Evolutionary conservation across 1,139 yeast genomes (phyloP).

Genomic region (Yamadazyma sp.): DNA sequence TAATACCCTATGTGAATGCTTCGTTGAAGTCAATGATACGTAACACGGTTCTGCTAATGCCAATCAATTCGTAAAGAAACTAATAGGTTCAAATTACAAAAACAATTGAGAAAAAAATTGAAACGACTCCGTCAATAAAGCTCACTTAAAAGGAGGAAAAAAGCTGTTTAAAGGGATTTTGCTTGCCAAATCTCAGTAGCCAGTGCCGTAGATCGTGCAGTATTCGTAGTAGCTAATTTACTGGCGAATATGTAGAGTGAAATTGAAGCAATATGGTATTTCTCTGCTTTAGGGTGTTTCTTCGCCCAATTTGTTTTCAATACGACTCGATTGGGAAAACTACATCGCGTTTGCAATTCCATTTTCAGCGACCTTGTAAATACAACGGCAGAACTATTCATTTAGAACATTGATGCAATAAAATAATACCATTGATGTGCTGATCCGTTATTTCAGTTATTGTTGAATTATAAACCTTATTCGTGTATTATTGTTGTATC

Average conservation of each 20-base stretch:
- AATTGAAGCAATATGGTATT: neutral
- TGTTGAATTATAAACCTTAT: neutral
- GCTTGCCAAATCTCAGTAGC: neutral
- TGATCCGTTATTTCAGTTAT: neutral
- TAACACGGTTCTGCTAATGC: too few relatives aligned
- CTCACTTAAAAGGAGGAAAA: neutral
- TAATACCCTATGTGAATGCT: too few relatives aligned
- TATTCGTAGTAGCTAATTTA: neutral
- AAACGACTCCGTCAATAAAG: neutral
- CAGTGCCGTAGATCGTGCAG: neutral
- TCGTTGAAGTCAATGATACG: too few relatives aligned
- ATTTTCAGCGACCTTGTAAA: neutral
- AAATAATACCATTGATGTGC: conserved; percentile 1
- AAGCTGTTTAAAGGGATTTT: neutral
- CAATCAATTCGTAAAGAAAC: neutral
- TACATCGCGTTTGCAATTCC: conserved; percentile 1
- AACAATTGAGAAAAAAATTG: conserved; percentile 1
- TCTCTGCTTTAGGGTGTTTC: conserved; percentile 1
- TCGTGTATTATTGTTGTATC: neutral
- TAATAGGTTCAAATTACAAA: neutral
- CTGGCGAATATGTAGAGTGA: neutral
- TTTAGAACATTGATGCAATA: neutral
- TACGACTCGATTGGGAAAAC: neutral
- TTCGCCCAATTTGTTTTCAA: neutral
- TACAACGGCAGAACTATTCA: neutral